Base-by-base conservation (phyloP, 352 stramenopile genomes). In the Globisporangium nagaii region DNA sequence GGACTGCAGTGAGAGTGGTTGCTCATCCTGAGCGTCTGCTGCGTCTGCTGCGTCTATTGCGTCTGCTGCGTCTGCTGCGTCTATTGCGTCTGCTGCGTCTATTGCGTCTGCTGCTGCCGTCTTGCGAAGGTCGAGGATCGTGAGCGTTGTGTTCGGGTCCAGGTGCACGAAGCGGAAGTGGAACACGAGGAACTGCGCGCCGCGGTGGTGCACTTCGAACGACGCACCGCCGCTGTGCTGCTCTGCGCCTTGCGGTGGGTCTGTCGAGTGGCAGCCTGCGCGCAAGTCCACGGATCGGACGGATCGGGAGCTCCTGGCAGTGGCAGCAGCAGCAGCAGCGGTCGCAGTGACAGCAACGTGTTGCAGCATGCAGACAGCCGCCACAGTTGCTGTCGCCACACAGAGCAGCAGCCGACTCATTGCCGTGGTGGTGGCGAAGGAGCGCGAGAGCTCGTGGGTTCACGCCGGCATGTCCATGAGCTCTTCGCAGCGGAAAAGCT, bases 161-260 rank as follows among this genome's bases (percentile, higher is more conserved):
- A 82, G 58, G 3, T 44, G 46, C 22, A 75, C 31, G 5, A 37
- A 42, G 15, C 58, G 53, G 31, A 82, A 60, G 40, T 63, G 66
- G 25, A 82, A 44, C 25, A 66, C 65, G 8, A 82, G 44, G 49
- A 73, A 79, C 41, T 76, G 55, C 6, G 71, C 71, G 3, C 34
- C 32, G 9, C 8, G 5, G 31, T 73, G 50, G 4, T 63, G 39
- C 17, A 79, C 36, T 8, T 44, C 51, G 19, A 68, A 69, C 4
- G 63, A 62, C 12, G 10, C 17, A 8, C 56, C 35, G 2, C 32
- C 20, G 5, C 37, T 24, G 17, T 5, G 27, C 8, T n/a, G 3
- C 1, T 24, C n/a, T n/a, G n/a, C 5, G 30, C 24, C 7, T n/a
- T 37, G 32, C 4, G 46, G 53, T 0, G 25, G 30, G 13, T 41